Evolutionary conservation across 2,329 filamentous ascomycete genomes (phyloP), one percentile per base, ranked within the genome.

Genomic region (Ophiostoma sp.): DNA sequence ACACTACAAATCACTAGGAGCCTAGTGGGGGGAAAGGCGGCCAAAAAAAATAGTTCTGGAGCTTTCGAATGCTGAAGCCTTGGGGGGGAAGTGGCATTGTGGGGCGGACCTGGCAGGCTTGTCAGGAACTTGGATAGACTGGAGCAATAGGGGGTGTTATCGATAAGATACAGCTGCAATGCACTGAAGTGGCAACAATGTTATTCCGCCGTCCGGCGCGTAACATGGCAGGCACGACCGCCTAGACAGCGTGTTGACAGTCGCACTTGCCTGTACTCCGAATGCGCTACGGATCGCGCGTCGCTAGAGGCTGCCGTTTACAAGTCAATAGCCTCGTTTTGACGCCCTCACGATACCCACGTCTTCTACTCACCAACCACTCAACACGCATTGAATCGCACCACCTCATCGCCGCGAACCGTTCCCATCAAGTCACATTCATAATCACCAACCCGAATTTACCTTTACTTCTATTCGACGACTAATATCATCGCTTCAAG

Each of bases 11-110:
- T 63, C 64, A 18, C 49, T 55, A 18, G 49, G 6, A 55, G n/a
- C 27, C 49, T 45, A 66, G 65, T 64, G 63, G 68, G 65, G 66
- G 64, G 60, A 47, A 36, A 55, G 64, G 68, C 64, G 68, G 66
- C 69, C 69, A 65, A 66, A 70, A 69, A 70, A 70, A 69, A 42
- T 64, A 66, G 69, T 70, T 70, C 69, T 68, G 66, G 64, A 70
- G 69, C 69, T 70, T 69, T 69, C 68, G 52, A 42, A 42, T 40
- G 65, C 60, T 67, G 68, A 67, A 69, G 68, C 68, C 68, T 67
- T 67, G 62, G 65, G 65, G 62, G 42, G 41, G 47, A 40, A 36
- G 45, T 14, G 4, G 44, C 41, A 66, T 36, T 58, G 58, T 66
- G 65, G 68, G 60, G 58, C 68, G 9, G 14, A 58, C 36, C 47